Evolutionary conservation across 805 yeast species (phyloP).

Genomic region (Groenewaldozyma tartarivorans): DNA sequence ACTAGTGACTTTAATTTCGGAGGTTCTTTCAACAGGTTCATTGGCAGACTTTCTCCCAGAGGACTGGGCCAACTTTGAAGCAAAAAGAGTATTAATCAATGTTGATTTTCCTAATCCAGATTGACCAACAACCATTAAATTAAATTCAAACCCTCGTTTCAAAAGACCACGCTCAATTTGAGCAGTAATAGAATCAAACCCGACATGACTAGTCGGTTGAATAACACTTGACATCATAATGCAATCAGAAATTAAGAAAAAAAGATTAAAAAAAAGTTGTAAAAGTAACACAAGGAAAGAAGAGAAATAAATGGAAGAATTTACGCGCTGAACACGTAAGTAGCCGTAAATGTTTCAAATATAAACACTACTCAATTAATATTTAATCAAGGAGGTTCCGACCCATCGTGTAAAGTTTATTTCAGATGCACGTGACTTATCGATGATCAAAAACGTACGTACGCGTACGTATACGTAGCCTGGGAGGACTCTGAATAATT

Average conservation of each 20-base stretch:
- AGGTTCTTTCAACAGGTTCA: slow-evolving; percentile 76
- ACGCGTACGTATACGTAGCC: too few species aligned
- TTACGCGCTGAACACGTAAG: too few species aligned
- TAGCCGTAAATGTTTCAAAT: too few species aligned
- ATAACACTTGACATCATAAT: slow-evolving; percentile 2
- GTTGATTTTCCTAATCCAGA: slow-evolving; percentile 95
- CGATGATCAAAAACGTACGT: too few species aligned
- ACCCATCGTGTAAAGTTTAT: too few species aligned
- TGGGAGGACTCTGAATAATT: too few species aligned
- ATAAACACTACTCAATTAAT: too few species aligned
- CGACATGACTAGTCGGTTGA: slow-evolving; percentile 54
- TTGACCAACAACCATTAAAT: slow-evolving; percentile 83
- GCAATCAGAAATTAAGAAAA: neutral
- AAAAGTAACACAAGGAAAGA: too few species aligned
- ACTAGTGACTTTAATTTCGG: slow-evolving; percentile 52
- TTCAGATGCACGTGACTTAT: too few species aligned
- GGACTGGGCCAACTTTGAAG: slow-evolving; percentile 66
- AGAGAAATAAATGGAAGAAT: too few species aligned
- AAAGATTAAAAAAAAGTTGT: neutral
- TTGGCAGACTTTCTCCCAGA: slow-evolving; percentile 58
- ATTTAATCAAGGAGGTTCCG: too few species aligned
- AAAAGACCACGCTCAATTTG: slow-evolving; percentile 90
- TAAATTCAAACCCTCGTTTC: slow-evolving; percentile 90
- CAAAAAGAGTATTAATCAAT: slow-evolving; percentile 78
- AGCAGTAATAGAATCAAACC: slow-evolving; percentile 91